These are phyloP conservation scores for Camellia japonica DNA, from an alignment of 148 eudicot genomes.

Conservation along the genomic window DNA sequence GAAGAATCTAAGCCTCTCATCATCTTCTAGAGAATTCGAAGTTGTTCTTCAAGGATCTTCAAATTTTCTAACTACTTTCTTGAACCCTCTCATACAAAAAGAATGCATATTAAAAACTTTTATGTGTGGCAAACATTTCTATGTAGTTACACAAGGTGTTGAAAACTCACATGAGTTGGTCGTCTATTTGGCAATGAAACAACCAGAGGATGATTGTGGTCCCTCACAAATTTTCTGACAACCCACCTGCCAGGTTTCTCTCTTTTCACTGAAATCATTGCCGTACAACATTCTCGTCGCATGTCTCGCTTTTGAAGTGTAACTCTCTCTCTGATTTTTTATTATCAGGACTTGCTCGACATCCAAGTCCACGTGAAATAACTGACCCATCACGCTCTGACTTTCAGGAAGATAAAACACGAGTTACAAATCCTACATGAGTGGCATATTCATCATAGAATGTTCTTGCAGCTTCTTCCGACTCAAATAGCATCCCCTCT, in stretches of 20 bases:
- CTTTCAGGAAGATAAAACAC: slow-evolving; percentile 40
- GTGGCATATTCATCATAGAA: slow-evolving; percentile 42
- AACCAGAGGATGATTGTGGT: slow-evolving; percentile 39
- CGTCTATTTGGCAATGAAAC: slow-evolving; percentile 31
- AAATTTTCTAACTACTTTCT: too few species aligned
- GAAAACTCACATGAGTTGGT: slow-evolving; percentile 29
- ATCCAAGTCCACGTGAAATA: slow-evolving; percentile 44
- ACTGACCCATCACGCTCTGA: slow-evolving; percentile 46
- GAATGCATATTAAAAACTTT: too few species aligned
- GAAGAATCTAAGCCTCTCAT: too few species aligned
- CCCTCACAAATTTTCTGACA: slow-evolving; percentile 35
- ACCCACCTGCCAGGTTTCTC: slow-evolving; percentile 37
- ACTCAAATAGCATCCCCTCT: slow-evolving; percentile 38
- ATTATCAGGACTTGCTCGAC: slow-evolving; percentile 25
- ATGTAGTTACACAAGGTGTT: not conserved
- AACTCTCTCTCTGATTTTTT: slow-evolving; percentile 16
- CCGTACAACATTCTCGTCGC: slow-evolving; percentile 35
- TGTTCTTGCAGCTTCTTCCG: slow-evolving; percentile 40
- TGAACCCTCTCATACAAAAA: too few species aligned
- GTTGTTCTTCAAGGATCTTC: too few species aligned
- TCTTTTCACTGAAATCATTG: slow-evolving; percentile 34
- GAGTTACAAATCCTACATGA: slow-evolving; percentile 33
- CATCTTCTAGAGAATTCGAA: too few species aligned
- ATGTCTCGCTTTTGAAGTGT: slow-evolving; percentile 23
- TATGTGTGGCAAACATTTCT: not conserved